These are phyloP conservation scores for Huiozyma sinensis DNA, from an alignment of 805 yeast genomes.

Conservation along the genomic window DNA sequence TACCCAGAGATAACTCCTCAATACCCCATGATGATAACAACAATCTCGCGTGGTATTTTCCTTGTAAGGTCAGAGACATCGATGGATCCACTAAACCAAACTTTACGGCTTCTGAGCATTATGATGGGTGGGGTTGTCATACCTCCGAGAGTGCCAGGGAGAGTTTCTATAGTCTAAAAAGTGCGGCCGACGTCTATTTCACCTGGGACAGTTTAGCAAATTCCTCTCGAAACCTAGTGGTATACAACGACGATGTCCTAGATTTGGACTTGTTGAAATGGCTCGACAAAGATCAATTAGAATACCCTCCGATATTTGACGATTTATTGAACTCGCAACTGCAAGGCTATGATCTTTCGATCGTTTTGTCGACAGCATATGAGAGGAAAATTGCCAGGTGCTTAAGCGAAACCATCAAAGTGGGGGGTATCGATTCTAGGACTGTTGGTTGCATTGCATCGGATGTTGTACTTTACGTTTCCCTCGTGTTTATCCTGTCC, in stretches of 20 bases:
- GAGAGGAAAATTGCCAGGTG: conserved; percentile 69
- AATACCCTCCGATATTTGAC: conserved; percentile 65
- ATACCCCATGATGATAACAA: conserved; percentile 60
- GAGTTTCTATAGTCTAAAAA: conserved; percentile 49
- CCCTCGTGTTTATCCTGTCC: conserved; percentile 75
- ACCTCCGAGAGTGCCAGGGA: conserved; percentile 60
- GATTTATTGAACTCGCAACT: conserved; percentile 42
- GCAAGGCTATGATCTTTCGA: conserved; percentile 74
- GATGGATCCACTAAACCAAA: conserved; percentile 67
- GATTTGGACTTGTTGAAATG: conserved; percentile 71
- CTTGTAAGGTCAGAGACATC: conserved; percentile 62
- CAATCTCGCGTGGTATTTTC: conserved; percentile 90
- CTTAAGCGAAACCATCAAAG: conserved; percentile 73
- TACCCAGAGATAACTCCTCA: conserved; percentile 54
- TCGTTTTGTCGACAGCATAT: conserved; percentile 52
- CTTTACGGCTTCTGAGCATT: conserved; percentile 42
- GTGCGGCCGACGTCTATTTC: conserved; percentile 70
- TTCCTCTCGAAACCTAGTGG: conserved; percentile 65
- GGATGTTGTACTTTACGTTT: conserved; percentile 64
- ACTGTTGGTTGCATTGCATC: conserved; percentile 94
- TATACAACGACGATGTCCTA: conserved; percentile 79
- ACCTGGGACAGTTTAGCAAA: conserved; percentile 81
- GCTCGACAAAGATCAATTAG: conserved; percentile 58
- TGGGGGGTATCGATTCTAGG: conserved; percentile 81
- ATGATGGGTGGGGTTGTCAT: conserved; percentile 88